Conservation (phyloP, 306 rosid species). For the Trifolium dubium region DNA sequence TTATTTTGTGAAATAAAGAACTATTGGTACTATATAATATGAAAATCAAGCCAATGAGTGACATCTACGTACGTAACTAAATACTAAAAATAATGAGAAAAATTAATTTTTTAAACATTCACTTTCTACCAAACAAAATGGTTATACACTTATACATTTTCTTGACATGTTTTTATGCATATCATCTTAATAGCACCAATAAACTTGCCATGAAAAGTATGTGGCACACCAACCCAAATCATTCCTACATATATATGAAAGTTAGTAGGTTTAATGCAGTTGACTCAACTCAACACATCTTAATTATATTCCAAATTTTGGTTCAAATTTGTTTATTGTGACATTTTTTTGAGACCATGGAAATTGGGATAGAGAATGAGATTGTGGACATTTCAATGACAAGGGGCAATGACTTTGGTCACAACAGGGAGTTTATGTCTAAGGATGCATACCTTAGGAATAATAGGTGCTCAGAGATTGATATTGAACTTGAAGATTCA, state of each 20-base stretch:
- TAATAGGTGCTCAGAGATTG: slow-evolving; percentile 72
- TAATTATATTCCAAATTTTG: slow-evolving; percentile 20
- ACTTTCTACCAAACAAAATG: slow-evolving; percentile 34
- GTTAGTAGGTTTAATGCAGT: slow-evolving; percentile 53
- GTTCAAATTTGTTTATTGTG: slow-evolving; percentile 16
- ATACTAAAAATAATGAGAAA: background rate
- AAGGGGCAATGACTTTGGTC: slow-evolving; percentile 60
- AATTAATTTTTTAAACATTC: slow-evolving; percentile 7
- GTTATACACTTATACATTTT: slow-evolving; percentile 64
- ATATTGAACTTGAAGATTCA: slow-evolving; percentile 53
- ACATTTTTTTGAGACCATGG: slow-evolving; percentile 55
- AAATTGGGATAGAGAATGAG: slow-evolving; percentile 67
- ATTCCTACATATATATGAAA: slow-evolving; percentile 53
- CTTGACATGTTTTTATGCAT: slow-evolving; percentile 58
- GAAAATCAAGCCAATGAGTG: slow-evolving; percentile 32
- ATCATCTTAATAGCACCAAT: slow-evolving; percentile 46
- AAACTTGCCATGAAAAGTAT: slow-evolving; percentile 65
- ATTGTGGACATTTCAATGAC: slow-evolving; percentile 60
- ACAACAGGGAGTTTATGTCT: slow-evolving; percentile 69
- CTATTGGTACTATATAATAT: background rate
- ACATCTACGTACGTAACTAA: background rate
- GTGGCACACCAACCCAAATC: slow-evolving; percentile 66
- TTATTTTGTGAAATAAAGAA: slow-evolving; percentile 8
- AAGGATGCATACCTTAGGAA: slow-evolving; percentile 54
- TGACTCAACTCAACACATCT: slow-evolving; percentile 43